These are phyloP conservation scores for Sphaerulina musiva DNA, from an alignment of 2,329 filamentous ascomycete genomes.

Conservation along the genomic window DNA sequence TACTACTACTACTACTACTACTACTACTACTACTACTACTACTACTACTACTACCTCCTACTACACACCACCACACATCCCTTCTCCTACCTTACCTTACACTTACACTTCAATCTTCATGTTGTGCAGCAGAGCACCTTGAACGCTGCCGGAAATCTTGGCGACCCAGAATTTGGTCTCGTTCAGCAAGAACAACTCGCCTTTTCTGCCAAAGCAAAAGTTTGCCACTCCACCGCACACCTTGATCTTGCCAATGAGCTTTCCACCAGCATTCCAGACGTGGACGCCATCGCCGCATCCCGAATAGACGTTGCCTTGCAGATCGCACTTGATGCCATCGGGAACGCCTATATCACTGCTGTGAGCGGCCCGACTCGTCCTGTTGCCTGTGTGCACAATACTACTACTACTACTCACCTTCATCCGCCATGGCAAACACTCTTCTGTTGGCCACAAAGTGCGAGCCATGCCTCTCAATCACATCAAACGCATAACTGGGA, in stretches of 20 bases:
- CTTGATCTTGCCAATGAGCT: slow-evolving; percentile 53
- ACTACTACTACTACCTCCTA: too few relatives aligned
- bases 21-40: too few relatives aligned
- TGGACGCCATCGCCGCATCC: slow-evolving; percentile 51
- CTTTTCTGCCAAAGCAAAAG: slow-evolving; percentile 28
- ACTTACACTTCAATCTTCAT: slow-evolving; percentile 24
- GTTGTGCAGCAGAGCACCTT: slow-evolving; percentile 26
- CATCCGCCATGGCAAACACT: slow-evolving; percentile 28
- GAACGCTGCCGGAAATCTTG: slow-evolving; percentile 14
- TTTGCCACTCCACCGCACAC: slow-evolving; percentile 38
- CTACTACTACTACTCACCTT: slow-evolving; percentile 11
- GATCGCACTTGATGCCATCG: slow-evolving; percentile 54
- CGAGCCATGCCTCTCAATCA: slow-evolving; percentile 24
- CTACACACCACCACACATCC: too few relatives aligned
- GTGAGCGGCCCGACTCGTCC: neutral
- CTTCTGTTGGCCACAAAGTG: slow-evolving; percentile 25
- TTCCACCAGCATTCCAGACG: slow-evolving; percentile 48
- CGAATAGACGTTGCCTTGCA: slow-evolving; percentile 50
- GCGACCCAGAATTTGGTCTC: slow-evolving; percentile 26
- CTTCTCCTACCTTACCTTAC: neutral
- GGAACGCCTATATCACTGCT: slow-evolving; percentile 42
- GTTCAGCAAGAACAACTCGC: slow-evolving; percentile 26
- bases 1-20: too few relatives aligned
- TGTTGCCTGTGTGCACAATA: neutral
- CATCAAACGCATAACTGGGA: slow-evolving; percentile 29